These are phyloP conservation scores for Notholithocarpus densiflorus DNA, from an alignment of 306 rosid species.

Conservation along the genomic window DNA sequence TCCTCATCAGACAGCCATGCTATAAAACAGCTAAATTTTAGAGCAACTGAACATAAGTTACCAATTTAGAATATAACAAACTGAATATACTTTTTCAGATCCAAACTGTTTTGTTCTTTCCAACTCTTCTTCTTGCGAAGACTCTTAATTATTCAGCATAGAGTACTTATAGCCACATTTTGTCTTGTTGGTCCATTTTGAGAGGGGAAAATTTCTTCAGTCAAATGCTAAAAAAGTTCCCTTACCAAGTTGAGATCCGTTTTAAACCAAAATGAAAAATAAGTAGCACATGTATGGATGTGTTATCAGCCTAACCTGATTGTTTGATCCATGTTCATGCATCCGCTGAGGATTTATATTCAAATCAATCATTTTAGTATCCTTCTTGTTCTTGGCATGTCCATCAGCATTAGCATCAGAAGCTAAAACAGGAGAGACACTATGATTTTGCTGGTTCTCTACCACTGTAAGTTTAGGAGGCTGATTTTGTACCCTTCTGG, in stretches of 20 bases:
- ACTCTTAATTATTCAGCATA: not conserved
- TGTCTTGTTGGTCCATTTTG: not conserved
- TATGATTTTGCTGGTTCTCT: conserved; percentile 66
- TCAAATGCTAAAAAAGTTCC: not conserved
- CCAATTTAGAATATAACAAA: not conserved
- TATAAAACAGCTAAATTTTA: not conserved
- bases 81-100: too few species aligned
- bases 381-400: conserved; percentile 58
- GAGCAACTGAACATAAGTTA: not conserved
- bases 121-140: too few species aligned
- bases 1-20: not conserved
- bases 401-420: conserved; percentile 59
- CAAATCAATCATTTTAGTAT: conserved; percentile 79
- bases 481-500: conserved; percentile 50
- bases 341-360: conserved; percentile 87
- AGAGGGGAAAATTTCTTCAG: not conserved
- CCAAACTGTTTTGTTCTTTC: too few species aligned
- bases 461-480: conserved; percentile 45
- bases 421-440: conserved; percentile 36
- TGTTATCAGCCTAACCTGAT: conserved; percentile 56
- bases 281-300: not conserved
- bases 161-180: not conserved
- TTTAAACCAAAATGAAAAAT: not conserved
- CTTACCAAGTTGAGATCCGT: not conserved
- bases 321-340: conserved; percentile 78